Conservation (phyloP, 345 rosid genomes). For the Aquilaria malaccensis region DNA sequence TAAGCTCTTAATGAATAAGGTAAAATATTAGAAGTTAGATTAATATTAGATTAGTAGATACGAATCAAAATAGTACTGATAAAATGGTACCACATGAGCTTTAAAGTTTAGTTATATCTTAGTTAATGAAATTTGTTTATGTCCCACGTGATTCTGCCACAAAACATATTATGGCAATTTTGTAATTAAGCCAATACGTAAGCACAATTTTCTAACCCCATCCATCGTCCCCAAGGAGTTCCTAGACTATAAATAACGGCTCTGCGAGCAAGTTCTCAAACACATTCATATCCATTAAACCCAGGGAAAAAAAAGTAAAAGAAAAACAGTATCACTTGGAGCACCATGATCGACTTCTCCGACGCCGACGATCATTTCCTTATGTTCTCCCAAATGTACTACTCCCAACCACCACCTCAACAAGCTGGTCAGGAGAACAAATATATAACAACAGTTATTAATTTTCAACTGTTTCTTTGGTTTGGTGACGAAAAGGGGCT, state of each 20-base stretch:
- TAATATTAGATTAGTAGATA: no score
- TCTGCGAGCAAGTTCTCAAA: constrained; percentile 7
- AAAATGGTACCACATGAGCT: no score
- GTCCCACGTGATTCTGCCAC: no score
- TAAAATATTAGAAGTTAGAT: no score
- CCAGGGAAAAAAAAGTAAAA: background rate
- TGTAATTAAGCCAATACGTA: no score
- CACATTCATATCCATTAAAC: constrained; percentile 20
- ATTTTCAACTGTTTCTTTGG: background rate
- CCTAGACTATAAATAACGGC: constrained; percentile 24
- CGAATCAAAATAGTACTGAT: no score
- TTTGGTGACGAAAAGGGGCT: background rate
- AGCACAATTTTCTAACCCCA: no score
- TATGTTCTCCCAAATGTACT: constrained; percentile 56
- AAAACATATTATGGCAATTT: no score
- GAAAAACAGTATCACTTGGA: background rate
- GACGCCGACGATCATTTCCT: constrained; percentile 39
- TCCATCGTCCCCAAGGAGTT: no score
- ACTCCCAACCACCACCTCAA: constrained; percentile 38
- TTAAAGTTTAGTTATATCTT: no score
- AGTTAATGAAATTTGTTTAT: constrained; percentile 9
- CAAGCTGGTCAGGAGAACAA: constrained; percentile 35
- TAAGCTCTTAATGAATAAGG: background rate
- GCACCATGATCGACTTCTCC: constrained; percentile 14
- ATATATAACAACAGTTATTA: background rate